These are phyloP conservation scores for Suillus plorans DNA, from an alignment of 768 basidiomycete genomes.

Conservation along the genomic window DNA sequence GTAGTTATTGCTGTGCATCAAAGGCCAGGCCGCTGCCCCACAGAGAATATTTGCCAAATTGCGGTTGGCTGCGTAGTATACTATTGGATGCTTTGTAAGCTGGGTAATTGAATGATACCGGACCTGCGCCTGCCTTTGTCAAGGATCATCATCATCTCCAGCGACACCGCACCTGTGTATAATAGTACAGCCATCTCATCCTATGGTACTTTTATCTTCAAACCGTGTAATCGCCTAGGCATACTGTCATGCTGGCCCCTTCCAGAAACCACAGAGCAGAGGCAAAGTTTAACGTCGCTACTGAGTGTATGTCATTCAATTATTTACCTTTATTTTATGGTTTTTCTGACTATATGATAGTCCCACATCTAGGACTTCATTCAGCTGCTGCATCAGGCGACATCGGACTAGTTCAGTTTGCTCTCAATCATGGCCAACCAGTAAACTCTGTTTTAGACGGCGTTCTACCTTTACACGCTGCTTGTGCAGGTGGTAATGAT, in stretches of 20 bases:
- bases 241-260: conserved; percentile 32
- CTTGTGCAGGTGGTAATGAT: conserved; percentile 87
- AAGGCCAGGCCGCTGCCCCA: too few relatives aligned
- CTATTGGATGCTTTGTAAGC: not conserved
- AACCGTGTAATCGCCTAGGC: not conserved
- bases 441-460: conserved; percentile 96
- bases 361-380: conserved; percentile 75
- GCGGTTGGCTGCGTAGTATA: too few relatives aligned
- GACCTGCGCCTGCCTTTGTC: not conserved
- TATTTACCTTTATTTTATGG: not conserved
- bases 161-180: conserved; percentile 2
- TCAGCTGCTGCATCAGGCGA: conserved; percentile 83
- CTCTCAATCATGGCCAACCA: conserved; percentile 91
- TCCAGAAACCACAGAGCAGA: conserved; percentile 40
- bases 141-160: not conserved
- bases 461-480: conserved; percentile 95
- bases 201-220: not conserved
- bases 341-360: conserved; percentile 34
- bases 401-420: conserved; percentile 90
- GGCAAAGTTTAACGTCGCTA: conserved; percentile 52
- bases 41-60: too few relatives aligned
- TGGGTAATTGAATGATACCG: conserved; percentile 1
- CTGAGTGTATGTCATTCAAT: conserved; percentile 43
- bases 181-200: not conserved
- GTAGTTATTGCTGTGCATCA: not conserved